A percentile compares a stretch with the other conserved stretches of the same genome.
Evolutionary conservation across 2,329 filamentous ascomycete species (phyloP).

Genomic region (Phialophora expanda): DNA sequence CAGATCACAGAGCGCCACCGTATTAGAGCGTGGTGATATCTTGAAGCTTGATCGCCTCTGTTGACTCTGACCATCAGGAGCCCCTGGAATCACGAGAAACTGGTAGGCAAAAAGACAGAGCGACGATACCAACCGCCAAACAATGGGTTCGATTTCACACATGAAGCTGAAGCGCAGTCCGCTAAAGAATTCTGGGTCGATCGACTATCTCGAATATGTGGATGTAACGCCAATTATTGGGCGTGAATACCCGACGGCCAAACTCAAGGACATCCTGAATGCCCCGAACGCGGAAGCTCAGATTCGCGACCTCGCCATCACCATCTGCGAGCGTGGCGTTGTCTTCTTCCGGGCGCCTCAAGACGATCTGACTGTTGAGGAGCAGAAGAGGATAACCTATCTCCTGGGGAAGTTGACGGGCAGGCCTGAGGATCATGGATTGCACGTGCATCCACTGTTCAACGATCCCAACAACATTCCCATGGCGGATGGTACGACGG

Average conservation of each 20-base stretch:
- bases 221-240: constrained; percentile 51
- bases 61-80: background rate
- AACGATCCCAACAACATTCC: constrained; percentile 35
- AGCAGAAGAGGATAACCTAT: constrained; percentile 55
- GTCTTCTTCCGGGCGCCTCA: constrained; percentile 67
- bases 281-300: constrained; percentile 67
- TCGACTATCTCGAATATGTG: constrained; percentile 34
- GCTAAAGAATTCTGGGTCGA: constrained; percentile 31
- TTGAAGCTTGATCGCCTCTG: constrained; percentile 1
- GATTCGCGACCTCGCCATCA: constrained; percentile 66
- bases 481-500: constrained; percentile 34
- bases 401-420: constrained; percentile 53
- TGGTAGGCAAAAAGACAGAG: background rate
- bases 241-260: constrained; percentile 49
- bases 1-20: constrained; percentile 7
- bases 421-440: constrained; percentile 55
- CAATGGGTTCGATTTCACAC: constrained; percentile 27
- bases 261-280: constrained; percentile 61
- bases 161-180: constrained; percentile 46
- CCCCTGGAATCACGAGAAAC: background rate
- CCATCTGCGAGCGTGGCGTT: constrained; percentile 63
- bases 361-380: constrained; percentile 51
- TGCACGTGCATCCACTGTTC: constrained; percentile 61
- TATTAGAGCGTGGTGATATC: background rate
- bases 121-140: background rate